A percentile compares a stretch with the other conserved stretches of the same genome.
These are phyloP conservation scores for Astrothelium subdiscretum DNA, from an alignment of 495 filamentous ascomycete species.

Conservation along the genomic window DNA sequence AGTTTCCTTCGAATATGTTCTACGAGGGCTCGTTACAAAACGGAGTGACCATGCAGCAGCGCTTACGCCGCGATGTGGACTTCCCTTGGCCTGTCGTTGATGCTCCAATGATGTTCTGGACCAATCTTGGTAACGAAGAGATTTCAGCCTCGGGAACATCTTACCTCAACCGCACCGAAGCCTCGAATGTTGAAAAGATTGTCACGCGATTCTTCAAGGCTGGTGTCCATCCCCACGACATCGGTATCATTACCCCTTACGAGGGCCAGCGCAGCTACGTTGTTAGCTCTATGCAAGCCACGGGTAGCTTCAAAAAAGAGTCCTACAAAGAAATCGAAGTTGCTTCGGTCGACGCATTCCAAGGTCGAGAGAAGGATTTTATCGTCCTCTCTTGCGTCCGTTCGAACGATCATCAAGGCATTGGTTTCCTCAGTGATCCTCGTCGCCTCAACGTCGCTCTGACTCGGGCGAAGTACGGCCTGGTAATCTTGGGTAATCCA, in stretches of 20 bases:
- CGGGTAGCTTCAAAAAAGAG: conserved; percentile 94
- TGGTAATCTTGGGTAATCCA: conserved; percentile 94
- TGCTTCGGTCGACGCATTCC: conserved; percentile 96
- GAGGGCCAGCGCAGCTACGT: conserved; percentile 98
- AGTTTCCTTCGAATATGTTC: conserved; percentile 99
- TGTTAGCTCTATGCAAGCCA: conserved; percentile 97
- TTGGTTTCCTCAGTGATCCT: conserved; percentile 96
- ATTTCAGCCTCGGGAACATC: conserved; percentile 96
- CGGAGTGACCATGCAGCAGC: conserved; percentile 80
- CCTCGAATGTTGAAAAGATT: conserved; percentile 94
- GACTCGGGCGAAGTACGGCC: conserved; percentile 89
- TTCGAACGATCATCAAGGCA: conserved; percentile 97
- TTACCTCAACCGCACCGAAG: conserved; percentile 95
- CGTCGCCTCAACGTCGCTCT: conserved; percentile 98
- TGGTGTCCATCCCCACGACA: conserved; percentile 81
- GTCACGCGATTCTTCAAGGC: conserved; percentile 98
- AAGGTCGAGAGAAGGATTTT: conserved; percentile 98
- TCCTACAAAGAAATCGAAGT: conserved; percentile 98
- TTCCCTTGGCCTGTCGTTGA: conserved; percentile 96
- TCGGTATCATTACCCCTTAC: conserved; percentile 98
- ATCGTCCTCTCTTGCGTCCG: conserved; percentile 97
- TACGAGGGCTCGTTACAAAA: conserved; percentile 98
- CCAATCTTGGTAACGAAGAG: conserved; percentile 92
- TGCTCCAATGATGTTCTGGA: conserved; percentile 99
- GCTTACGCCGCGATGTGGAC: conserved; percentile 85